Conservation (phyloP, 1,284 basidiomycete genomes). For the Phylloporus sp. region DNA sequence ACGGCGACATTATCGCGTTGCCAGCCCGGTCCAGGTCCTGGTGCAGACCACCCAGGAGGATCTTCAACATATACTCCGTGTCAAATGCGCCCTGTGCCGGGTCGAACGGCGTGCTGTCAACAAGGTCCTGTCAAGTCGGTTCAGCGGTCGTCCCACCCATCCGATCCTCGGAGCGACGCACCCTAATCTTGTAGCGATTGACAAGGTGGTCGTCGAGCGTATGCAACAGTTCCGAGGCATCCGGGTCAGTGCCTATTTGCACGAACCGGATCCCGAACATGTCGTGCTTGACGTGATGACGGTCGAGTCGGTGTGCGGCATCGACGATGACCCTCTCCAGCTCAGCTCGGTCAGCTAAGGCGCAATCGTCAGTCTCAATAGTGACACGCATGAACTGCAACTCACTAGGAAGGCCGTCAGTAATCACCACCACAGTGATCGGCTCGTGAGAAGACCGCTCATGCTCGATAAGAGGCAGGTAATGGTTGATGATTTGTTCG, state of each 20-base stretch:
- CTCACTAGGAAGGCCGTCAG: conserved; percentile 54
- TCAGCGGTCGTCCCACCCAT: conserved; percentile 7
- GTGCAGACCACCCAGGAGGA: conserved; percentile 46
- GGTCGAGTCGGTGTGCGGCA: conserved; percentile 52
- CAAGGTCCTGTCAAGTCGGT: conserved; percentile 45
- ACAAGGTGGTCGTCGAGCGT: conserved; percentile 51
- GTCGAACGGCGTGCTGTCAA: conserved; percentile 49
- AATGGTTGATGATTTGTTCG: conserved; percentile 42
- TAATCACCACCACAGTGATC: conserved; percentile 49
- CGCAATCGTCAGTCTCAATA: not conserved
- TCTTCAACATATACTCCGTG: conserved; percentile 46
- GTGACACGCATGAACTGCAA: not conserved
- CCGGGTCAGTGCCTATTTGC: conserved; percentile 52
- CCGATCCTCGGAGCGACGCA: conserved; percentile 24
- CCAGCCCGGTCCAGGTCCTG: conserved; percentile 23
- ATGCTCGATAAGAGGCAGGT: conserved; percentile 44
- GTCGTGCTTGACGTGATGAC: conserved; percentile 35
- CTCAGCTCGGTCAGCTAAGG: conserved; percentile 50
- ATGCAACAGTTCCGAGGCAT: conserved; percentile 48
- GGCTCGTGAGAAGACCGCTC: conserved; percentile 42
- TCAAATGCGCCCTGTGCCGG: conserved; percentile 38
- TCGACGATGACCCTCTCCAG: conserved; percentile 51
- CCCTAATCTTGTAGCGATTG: conserved; percentile 41
- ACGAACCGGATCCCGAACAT: conserved; percentile 56
- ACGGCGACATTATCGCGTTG: conserved; percentile 16